Conservation (phyloP, 371 early-diverging fungal species). For the Smittium culicis region DNA sequence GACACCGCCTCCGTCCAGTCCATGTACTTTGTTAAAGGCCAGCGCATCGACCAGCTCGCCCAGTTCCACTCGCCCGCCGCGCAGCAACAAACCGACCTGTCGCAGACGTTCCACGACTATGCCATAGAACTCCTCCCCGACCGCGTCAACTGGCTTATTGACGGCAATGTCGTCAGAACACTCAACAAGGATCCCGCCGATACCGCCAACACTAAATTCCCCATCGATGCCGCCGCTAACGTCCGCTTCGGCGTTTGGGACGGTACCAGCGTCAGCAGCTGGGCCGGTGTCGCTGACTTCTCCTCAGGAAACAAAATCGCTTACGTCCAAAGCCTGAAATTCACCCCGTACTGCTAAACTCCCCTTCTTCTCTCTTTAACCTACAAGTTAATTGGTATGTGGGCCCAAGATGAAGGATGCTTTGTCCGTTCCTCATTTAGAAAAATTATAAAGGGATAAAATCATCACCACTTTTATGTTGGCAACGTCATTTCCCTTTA, state of each 20-base stretch:
- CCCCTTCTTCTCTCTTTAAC: not conserved
- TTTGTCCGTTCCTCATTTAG: too few species aligned
- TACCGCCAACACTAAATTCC: slow-evolving; percentile 18
- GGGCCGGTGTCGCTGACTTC: slow-evolving; percentile 31
- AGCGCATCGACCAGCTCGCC: slow-evolving; percentile 20
- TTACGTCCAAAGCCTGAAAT: slow-evolving; percentile 22
- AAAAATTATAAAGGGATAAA: too few species aligned
- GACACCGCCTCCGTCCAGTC: slow-evolving; percentile 22
- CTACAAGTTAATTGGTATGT: too few species aligned
- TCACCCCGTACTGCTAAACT: slow-evolving; percentile 24
- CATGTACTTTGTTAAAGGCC: slow-evolving; percentile 31
- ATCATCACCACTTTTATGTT: too few species aligned
- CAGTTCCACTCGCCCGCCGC: slow-evolving; percentile 16
- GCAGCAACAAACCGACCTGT: slow-evolving; percentile 15
- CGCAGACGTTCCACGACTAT: slow-evolving; percentile 24
- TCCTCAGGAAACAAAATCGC: slow-evolving; percentile 16
- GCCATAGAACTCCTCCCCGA: slow-evolving; percentile 25
- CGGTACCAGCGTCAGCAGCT: slow-evolving; percentile 22
- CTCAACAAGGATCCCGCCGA: not conserved
- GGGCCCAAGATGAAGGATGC: too few species aligned
- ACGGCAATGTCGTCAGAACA: slow-evolving; percentile 5
- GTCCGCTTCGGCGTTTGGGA: slow-evolving; percentile 31
- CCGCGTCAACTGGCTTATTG: slow-evolving; percentile 14
- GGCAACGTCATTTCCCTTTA: too few species aligned
- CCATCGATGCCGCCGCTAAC: slow-evolving; percentile 15